Evolutionary conservation across 768 basidiomycete genomes (phyloP).

Genomic region (Lactarius tabidus): DNA sequence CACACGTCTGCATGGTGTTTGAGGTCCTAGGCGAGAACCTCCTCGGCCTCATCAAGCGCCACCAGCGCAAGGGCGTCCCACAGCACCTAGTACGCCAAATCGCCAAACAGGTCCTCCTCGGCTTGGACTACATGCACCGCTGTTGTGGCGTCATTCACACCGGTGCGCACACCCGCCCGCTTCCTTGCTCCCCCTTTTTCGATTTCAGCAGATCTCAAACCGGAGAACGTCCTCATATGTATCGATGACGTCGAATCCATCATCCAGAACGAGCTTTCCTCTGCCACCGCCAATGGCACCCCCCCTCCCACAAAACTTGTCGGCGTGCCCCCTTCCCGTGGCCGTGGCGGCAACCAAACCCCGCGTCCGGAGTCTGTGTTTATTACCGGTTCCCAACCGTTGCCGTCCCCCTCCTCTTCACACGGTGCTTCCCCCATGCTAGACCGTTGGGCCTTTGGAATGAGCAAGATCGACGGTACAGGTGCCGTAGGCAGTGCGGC

Average conservation of each 20-base stretch:
- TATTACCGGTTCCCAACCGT: constrained; percentile 91
- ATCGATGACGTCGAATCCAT: constrained; percentile 96
- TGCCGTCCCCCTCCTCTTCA: constrained; percentile 81
- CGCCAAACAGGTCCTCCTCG: constrained; percentile 92
- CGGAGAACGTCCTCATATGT: constrained; percentile 95
- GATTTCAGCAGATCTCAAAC: constrained; percentile 72
- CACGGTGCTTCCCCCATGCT: constrained; percentile 60
- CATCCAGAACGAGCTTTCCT: constrained; percentile 75
- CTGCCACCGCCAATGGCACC: constrained; percentile 43
- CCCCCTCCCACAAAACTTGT: constrained; percentile 62
- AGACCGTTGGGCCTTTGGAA: constrained; percentile 87
- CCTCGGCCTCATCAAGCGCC: constrained; percentile 92
- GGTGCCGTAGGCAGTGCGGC: constrained; percentile 28
- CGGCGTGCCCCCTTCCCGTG: constrained; percentile 90
- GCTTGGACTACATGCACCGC: constrained; percentile 96
- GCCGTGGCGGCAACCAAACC: constrained; percentile 94
- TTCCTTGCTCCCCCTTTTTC: constrained; percentile 7
- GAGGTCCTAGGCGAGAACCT: constrained; percentile 98
- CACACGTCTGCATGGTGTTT: constrained; percentile 99
- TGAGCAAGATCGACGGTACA: constrained; percentile 76
- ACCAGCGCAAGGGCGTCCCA: constrained; percentile 97
- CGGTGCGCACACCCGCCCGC: constrained; percentile 39
- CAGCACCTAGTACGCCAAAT: constrained; percentile 92
- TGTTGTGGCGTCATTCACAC: constrained; percentile 98
- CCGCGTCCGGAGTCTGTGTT: constrained; percentile 76